Evolutionary conservation across 768 basidiomycete genomes (phyloP).

Genomic region (Kwoniella sp.): DNA sequence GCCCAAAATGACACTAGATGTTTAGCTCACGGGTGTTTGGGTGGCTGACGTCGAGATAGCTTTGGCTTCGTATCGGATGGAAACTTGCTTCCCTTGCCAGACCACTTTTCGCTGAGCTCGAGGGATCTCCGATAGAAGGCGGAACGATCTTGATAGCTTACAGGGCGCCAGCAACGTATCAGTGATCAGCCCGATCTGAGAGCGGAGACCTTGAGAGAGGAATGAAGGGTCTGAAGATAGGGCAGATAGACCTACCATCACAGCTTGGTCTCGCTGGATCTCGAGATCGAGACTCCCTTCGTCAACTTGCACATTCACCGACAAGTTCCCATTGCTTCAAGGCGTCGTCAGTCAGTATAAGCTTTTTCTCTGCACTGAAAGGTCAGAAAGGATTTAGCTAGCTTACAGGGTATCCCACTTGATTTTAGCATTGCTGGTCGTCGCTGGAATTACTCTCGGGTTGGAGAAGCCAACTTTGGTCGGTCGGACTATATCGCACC

Average conservation of each 20-base stretch:
- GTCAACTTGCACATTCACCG: not conserved
- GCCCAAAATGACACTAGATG: no score
- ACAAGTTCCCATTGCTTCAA: not conserved
- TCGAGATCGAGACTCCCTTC: not conserved
- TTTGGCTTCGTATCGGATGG: not conserved
- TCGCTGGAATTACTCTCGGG: constrained; percentile 1
- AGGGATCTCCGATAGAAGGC: not conserved
- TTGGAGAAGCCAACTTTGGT: constrained; percentile 11
- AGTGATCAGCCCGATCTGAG: no score
- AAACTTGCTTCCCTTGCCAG: not conserved
- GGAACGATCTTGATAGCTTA: not conserved
- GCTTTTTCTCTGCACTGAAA: no score
- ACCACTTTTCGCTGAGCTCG: not conserved
- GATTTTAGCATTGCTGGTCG: not conserved
- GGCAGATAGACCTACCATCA: not conserved
- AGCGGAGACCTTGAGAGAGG: no score
- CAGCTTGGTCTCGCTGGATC: not conserved
- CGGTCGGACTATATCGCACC: constrained; percentile 6
- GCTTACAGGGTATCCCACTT: constrained; percentile 13
- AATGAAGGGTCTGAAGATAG: no score
- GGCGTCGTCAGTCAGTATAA: not conserved
- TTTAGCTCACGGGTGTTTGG: no score
- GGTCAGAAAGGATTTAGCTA: no score
- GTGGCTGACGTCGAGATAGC: no score
- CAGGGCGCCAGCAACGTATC: no score